Base-by-base conservation (phyloP, 2,329 filamentous ascomycete species). In the Pseudocercospora vitis region DNA sequence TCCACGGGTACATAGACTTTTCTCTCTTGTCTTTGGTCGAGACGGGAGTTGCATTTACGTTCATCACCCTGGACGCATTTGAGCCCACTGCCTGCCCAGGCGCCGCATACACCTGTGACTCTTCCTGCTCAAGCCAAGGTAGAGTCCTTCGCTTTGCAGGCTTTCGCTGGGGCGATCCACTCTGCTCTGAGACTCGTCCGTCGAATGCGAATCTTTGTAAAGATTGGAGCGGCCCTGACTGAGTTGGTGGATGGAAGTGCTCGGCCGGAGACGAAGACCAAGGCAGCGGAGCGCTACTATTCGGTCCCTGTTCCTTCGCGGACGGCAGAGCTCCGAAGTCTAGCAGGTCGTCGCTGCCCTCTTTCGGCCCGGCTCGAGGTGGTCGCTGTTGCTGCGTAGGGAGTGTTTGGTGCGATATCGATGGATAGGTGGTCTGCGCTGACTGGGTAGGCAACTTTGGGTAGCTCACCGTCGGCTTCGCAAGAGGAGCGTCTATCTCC, bases 131-230 rank as follows among this genome's bases (percentile, higher is more conserved):
- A 14, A 46, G 33, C 71, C 80, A 83, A n/a, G 88, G 88, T 11
- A 94, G 67, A 3, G 76, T 81, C 55, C 87, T 80, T 61, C 83
- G 83, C 71, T 88, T 90, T 11, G 76, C 73, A 5, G 70, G 68
- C 8, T 68, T 71, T 2, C 68, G 65, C 2, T 68, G 63, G 70
- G 51, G 19, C 33, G 56, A 35, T 32, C n/a, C 32, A 26, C 49
- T 26, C 32, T 45, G 45, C 35, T 52, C 48, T 26, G 35, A 16
- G n/a, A 19, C 16, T 7, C 21, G 24, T 12, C 53, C 50, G 49
- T 58, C 57, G 29, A 63, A 56, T 5, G 58, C 58, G 24, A 49
- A 63, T 14, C 52, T 24, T 37, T 61, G 58, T 23, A 61, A 35
- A 12, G 49, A 61, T 14, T 31, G 31, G 9, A 51, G 46, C 16